Conservation (phyloP, 1,284 basidiomycete genomes). For the Moesziomyces globuligerus region DNA sequence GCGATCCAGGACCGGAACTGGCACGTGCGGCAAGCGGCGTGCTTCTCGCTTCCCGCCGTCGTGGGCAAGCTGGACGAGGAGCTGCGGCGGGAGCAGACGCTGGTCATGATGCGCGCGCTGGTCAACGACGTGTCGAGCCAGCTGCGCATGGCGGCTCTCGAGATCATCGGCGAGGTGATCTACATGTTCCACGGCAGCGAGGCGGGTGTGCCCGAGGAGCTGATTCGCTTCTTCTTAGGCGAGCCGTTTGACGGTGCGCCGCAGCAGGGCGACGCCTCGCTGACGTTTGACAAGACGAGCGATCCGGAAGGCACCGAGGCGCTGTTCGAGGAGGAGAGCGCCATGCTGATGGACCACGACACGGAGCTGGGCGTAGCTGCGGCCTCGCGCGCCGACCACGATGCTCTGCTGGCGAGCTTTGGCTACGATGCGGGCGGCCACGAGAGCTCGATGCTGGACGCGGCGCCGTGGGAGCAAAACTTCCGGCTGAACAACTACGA, state of each 20-base stretch:
- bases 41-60: constrained; percentile 79
- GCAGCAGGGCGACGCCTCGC: constrained; percentile 40
- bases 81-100: constrained; percentile 49
- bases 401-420: constrained; percentile 45
- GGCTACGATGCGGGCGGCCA: constrained; percentile 27
- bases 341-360: constrained; percentile 33
- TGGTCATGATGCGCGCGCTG: constrained; percentile 69
- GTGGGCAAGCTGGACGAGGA: constrained; percentile 35
- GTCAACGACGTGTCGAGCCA: constrained; percentile 76
- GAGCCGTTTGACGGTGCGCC: constrained; percentile 66
- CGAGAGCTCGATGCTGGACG: constrained; percentile 41
- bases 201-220: constrained; percentile 74
- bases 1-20: constrained; percentile 79
- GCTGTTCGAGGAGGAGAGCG: constrained; percentile 37
- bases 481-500: constrained; percentile 65
- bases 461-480: constrained; percentile 39
- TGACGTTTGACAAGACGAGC: constrained; percentile 48
- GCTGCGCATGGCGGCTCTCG: constrained; percentile 84
- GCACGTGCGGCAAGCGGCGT: constrained; percentile 88
- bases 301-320: constrained; percentile 41
- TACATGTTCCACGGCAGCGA: constrained; percentile 79
- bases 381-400: constrained; percentile 21
- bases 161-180: constrained; percentile 90
- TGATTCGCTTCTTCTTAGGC: constrained; percentile 81
- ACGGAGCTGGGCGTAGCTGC: constrained; percentile 17